Base-by-base conservation (phyloP, 2,329 filamentous ascomycete genomes). In the Penicillium hesseltinei region DNA sequence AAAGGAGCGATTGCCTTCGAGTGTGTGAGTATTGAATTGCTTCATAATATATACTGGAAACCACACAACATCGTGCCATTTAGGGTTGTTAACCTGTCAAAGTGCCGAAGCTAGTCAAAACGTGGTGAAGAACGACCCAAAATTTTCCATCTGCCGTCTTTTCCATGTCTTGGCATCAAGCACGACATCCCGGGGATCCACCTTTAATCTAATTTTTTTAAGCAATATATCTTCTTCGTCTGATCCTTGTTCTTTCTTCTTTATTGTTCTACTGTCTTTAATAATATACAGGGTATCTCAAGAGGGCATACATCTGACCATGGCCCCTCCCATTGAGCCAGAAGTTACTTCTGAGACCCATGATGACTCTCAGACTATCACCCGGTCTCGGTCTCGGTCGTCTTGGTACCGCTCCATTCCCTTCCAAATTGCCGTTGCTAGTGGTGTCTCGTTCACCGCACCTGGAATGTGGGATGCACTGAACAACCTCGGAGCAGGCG, bases 381-480 rank as follows among this genome's bases (percentile, higher is more conserved):
- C 45, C n/a, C 9, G 54, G 21, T n/a, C 49, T 35, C 49, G 54
- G 21, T n/a, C 42, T 35, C 43, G 54, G 36, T 19, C 17, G 11
- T 65, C 64, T 19, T 54, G 65, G 40, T 65, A 57, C 44, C 60
- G 64, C 25, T 66, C 64, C 1, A 65, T 66, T n/a, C 64, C 64
- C 10, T 66, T 66, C 48, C 64, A 66, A 40, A 66, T 66, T 31
- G 63, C 64, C 10, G 54, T 66, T 23, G 63, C 63, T 11, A 64
- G 62, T 39, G 64, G 53, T 58, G 64, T 66, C 21, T 66, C 64
- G 0, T 66, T 66, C 50, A 66, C 64, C 5, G 67, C 67, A 0
- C 67, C 67, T 15, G 67, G 67, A 0, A 71, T 84, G 13, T 84
- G 81, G 81, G 82, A 81, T 64, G 81, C 81, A 2, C 79, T 83